Percentiles rank a stretch among this genome's conserved stretches.
Conservation (phyloP, 345 rosid species). For the Syzygium aqueum region DNA sequence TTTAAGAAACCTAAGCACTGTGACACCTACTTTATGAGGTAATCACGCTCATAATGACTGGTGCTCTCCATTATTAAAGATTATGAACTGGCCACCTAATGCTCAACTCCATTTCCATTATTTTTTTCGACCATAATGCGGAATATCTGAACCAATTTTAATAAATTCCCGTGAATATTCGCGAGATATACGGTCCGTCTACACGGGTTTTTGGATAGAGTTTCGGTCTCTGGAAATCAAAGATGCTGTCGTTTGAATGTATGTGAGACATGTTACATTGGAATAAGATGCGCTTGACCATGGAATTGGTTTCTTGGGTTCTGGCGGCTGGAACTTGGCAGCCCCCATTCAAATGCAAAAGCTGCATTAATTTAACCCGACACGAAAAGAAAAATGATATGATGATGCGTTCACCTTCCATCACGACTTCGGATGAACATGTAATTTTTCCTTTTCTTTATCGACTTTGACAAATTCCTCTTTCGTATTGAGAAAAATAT, state of each 20-base stretch:
- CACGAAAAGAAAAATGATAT: background rate
- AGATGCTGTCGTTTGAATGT: background rate
- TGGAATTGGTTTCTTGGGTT: background rate
- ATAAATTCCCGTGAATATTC: background rate
- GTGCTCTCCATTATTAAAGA: background rate
- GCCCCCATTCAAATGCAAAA: background rate
- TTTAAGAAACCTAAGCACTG: background rate
- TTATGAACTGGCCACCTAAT: background rate
- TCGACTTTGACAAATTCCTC: background rate
- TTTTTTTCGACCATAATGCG: background rate
- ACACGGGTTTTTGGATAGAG: background rate
- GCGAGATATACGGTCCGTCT: background rate
- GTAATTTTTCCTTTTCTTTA: background rate
- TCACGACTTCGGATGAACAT: background rate
- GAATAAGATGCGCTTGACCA: background rate
- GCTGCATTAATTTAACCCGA: background rate
- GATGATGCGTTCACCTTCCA: background rate
- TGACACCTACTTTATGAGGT: background rate
- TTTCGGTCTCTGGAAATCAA: background rate
- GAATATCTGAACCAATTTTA: background rate
- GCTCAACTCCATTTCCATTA: background rate
- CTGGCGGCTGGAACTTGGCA: too few species aligned
- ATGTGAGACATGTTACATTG: background rate
- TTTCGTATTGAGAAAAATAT: background rate
- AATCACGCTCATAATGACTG: background rate